Base-by-base conservation (phyloP, 2,329 filamentous ascomycete species). In the Nemania bipapillata region DNA sequence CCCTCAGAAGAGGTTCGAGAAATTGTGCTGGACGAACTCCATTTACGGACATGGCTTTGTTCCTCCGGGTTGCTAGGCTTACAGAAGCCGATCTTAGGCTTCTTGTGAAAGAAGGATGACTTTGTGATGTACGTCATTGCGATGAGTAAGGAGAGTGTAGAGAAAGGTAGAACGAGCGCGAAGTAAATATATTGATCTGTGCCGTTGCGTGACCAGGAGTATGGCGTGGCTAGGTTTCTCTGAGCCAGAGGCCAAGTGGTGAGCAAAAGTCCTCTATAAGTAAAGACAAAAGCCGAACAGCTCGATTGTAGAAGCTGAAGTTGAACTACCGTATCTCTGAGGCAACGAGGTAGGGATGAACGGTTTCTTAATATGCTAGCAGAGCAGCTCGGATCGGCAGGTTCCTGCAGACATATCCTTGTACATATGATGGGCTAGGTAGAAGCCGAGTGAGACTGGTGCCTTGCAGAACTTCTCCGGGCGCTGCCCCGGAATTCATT, bases 21-120 rank as follows among this genome's bases (percentile, higher is more conserved):
- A 60, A 66, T 59, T 15, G 69, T 76, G 70, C 76, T 79, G n/a
- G 74, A 74, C 4, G 70, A 74, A 58, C 76, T 78, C 72, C 71
- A 75, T 70, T 75, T 76, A 22, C 74, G 74, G 35, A 63, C 37
- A 45, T 75, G 73, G 17, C 50, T 22, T 49, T 63, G 64, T 35
- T 74, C 72, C 17, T 75, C 73, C 20, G 67, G 28, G 57, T 68
- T 72, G 53, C 54, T 65, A 11, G 70, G 66, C 55, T 72, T 72
- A 49, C 70, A 54, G 55, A 65, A 56, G 37, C 66, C 73, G 64
- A 62, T 65, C 70, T 72, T 78, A 2, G 76, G 77, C 56, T 74
- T 78, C 66, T 72, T 76, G 60, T 76, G 73, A 67, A 77, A 77
- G 66, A 77, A 72, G 37, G 73, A 65, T 26, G 74, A 68, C 63